These are phyloP conservation scores for Coemansia sp. DNA, from an alignment of 192 early-diverging fungal genomes.

Conservation along the genomic window DNA sequence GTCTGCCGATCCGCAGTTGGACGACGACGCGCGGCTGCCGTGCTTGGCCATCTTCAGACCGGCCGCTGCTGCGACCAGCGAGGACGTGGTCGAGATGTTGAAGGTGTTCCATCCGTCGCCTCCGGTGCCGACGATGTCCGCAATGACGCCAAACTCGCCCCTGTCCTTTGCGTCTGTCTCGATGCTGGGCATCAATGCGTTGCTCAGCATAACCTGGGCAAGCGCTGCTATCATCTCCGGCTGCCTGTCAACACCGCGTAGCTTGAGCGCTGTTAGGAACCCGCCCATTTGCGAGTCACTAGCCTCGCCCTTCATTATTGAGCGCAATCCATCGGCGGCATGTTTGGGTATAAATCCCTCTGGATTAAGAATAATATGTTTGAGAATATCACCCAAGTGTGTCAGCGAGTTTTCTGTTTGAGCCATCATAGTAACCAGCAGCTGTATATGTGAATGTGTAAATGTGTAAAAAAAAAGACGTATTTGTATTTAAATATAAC, in stretches of 20 bases:
- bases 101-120: conserved; percentile 98
- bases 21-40: conserved; percentile 91
- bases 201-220: conserved; percentile 68
- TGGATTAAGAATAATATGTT: conserved; percentile 63
- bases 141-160: conserved; percentile 50
- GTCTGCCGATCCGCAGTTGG: conserved; percentile 89
- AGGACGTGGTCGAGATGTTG: conserved; percentile 91
- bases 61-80: conserved; percentile 89
- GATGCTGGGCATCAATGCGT: conserved; percentile 60
- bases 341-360: conserved; percentile 56
- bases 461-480: background rate
- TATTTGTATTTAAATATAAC: background rate
- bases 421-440: too few relatives aligned
- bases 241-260: conserved; percentile 65
- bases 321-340: conserved; percentile 57
- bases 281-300: conserved; percentile 84
- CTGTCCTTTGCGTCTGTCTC: conserved; percentile 31
- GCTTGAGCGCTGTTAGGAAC: conserved; percentile 76
- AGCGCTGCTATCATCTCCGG: conserved; percentile 76
- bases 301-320: conserved; percentile 75
- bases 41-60: conserved; percentile 91
- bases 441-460: background rate
- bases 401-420: background rate
- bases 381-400: conserved; percentile 57
- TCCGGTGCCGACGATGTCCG: conserved; percentile 97